Percentiles rank a stretch among this genome's conserved stretches.
Conservation (phyloP, 495 filamentous ascomycete genomes). For the Emericellopsis terricola region DNA sequence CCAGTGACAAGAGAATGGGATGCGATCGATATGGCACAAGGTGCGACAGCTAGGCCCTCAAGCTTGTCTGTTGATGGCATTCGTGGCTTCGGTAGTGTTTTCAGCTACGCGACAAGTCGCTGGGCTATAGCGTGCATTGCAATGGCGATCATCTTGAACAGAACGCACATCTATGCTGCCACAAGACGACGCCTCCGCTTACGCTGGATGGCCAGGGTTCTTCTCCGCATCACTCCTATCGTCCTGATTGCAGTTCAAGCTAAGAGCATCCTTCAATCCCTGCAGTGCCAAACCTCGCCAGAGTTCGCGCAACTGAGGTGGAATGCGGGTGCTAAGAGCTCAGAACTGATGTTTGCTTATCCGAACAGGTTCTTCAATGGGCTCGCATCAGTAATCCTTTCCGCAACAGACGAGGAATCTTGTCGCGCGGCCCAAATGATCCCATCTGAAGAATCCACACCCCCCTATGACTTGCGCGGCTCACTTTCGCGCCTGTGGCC, state of each 20-base stretch:
- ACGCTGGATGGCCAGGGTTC: constrained; percentile 49
- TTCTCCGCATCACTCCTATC: constrained; percentile 61
- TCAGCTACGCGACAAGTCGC: constrained; percentile 79
- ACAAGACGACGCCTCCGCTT: constrained; percentile 59
- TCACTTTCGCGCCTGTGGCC: constrained; percentile 80
- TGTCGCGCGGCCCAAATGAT: constrained; percentile 60
- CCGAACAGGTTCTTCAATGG: constrained; percentile 50
- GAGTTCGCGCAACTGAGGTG: constrained; percentile 56
- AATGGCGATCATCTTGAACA: constrained; percentile 74
- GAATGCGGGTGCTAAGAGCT: constrained; percentile 44
- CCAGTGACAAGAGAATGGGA: too few species aligned
- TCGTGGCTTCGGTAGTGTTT: constrained; percentile 60
- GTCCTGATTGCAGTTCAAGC: constrained; percentile 53
- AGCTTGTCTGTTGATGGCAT: constrained; percentile 32
- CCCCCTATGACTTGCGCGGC: constrained; percentile 34
- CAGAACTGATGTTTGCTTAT: constrained; percentile 55
- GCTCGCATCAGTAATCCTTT: constrained; percentile 47
- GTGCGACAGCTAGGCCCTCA: constrained; percentile 13
- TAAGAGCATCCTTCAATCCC: constrained; percentile 52
- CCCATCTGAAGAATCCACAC: constrained; percentile 20
- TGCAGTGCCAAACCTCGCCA: constrained; percentile 83
- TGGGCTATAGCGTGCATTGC: constrained; percentile 82
- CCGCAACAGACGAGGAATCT: constrained; percentile 44
- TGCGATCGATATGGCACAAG: neutral
- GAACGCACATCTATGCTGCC: constrained; percentile 84